phyloP scores from a whole-genome alignment of 768 basidiomycete genomes.

The Mrakia gelida region DNA sequence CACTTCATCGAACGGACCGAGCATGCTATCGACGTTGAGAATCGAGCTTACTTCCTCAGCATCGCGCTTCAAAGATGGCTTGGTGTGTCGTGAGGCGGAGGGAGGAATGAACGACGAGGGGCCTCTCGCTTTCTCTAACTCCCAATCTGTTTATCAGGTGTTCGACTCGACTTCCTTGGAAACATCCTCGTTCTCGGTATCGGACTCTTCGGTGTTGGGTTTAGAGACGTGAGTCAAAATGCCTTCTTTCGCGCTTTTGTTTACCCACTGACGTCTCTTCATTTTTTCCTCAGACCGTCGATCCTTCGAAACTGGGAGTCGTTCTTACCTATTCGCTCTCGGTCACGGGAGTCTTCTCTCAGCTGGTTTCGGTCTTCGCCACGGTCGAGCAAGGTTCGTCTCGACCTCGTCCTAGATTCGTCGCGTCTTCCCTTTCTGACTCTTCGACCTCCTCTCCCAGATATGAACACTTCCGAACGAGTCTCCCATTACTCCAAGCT shows the following conservation, averaged over 20 bases:
- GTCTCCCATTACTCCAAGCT: conserved; percentile 76
- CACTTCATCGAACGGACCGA: conserved; percentile 21
- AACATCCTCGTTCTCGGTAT: conserved; percentile 68
- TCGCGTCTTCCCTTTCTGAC: background rate
- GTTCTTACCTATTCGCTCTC: conserved; percentile 55
- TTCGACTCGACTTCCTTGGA: conserved; percentile 63
- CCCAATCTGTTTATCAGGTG: conserved; percentile 33
- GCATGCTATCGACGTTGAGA: conserved; percentile 22
- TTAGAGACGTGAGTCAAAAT: conserved; percentile 45
- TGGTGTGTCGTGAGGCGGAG: background rate
- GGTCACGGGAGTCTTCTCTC: conserved; percentile 43
- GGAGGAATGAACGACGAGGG: background rate
- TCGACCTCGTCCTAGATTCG: background rate
- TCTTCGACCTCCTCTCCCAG: conserved; percentile 37
- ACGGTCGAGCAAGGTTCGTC: conserved; percentile 52
- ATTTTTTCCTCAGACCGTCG: conserved; percentile 43
- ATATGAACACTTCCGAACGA: conserved; percentile 75
- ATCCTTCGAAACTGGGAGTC: conserved; percentile 61
- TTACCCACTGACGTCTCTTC: background rate
- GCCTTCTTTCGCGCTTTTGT: background rate
- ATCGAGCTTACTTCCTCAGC: conserved; percentile 20
- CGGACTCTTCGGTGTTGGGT: conserved; percentile 62
- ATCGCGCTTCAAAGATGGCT: conserved; percentile 50
- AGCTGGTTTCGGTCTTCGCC: conserved; percentile 57
- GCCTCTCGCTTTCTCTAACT: background rate